Base-by-base conservation (phyloP, 2,329 filamentous ascomycete genomes). In the Magnaporthiopsis poae region DNA sequence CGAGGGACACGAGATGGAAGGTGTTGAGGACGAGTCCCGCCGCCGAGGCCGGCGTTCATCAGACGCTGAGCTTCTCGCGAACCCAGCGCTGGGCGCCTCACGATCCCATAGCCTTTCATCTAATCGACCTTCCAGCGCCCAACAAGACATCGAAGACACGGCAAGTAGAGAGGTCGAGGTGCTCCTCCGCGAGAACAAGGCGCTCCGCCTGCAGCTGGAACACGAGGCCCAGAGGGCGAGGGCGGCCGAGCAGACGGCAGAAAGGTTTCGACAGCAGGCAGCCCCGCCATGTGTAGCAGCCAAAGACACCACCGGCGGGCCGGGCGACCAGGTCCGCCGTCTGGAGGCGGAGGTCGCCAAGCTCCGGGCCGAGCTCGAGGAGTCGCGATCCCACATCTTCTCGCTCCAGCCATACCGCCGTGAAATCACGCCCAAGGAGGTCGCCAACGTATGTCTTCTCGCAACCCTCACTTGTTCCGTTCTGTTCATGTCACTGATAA, bases 341-440 rank as follows among this genome's bases (percentile, higher is more conserved):
- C 65, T 72, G n/a, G 68, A 67, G 3, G 68, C 64, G 33, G 69
- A 70, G 21, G 62, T 72, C n/a, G 65, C 70, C 59, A 68, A 68
- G 35, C 66, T 78, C 9, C 71, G 72, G 65, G 72, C 74, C 31
- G 73, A 74, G 39, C 71, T 78, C 8, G 72, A 73, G 36, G 76
- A 78, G 52, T 73, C 74, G 1, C 74, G 77, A 61, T 76, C 75
- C 8, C 78, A 79, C 65, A 79, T 79, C 63, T 78, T 80, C 66
- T 77, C 74, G 18, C 73, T 80, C 4, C 77, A 79, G 65, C 77
- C 78, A 8, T 80, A 79, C 66, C 74, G 73, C 21, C 75, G 75
- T 60, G 76, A 78, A 25, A 67, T 79, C 11, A 80, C 76, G 0
- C 71, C 72, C 0, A 72, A 76, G 35, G 77, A 79, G 62, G 74